Conservation (phyloP, 2,329 filamentous ascomycete genomes). For the Tolypocladium guangdongense region DNA sequence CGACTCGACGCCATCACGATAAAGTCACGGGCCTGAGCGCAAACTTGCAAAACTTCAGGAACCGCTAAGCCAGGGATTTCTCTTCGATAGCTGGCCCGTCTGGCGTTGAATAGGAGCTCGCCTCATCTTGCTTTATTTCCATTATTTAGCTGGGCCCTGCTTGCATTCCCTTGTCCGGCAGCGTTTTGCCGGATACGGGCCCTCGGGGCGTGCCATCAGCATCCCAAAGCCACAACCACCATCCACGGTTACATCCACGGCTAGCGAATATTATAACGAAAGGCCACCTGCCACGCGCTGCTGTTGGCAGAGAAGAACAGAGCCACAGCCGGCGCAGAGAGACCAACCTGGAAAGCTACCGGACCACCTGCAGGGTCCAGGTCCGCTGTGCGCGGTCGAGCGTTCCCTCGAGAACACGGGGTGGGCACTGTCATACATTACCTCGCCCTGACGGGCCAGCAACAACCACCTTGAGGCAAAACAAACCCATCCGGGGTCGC, state of each 20-base stretch:
- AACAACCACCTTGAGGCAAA: not conserved
- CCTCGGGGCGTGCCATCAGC: not conserved
- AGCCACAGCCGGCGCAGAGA: not conserved
- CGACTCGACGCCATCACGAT: not conserved
- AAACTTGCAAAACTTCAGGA: not conserved
- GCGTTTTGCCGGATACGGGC: not conserved
- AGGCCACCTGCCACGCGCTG: not conserved
- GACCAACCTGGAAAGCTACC: not conserved
- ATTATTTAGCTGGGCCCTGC: not conserved
- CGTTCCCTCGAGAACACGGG: not conserved
- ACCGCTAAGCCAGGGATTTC: not conserved
- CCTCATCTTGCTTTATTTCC: not conserved
- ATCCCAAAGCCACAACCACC: not conserved
- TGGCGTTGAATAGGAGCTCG: conserved; percentile 5
- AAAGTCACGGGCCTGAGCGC: not conserved
- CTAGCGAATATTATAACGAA: not conserved
- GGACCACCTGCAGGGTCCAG: not conserved
- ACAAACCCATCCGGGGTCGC: not conserved
- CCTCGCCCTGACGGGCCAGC: not conserved
- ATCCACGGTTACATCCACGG: not conserved
- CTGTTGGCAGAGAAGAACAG: not conserved
- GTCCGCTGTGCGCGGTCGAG: not conserved
- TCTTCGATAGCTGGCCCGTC: conserved; percentile 5
- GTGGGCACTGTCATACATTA: not conserved
- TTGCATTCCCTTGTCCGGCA: not conserved